phyloP scores from a whole-genome alignment of 2,329 filamentous ascomycete genomes.

The Neonectria magnoliae region DNA sequence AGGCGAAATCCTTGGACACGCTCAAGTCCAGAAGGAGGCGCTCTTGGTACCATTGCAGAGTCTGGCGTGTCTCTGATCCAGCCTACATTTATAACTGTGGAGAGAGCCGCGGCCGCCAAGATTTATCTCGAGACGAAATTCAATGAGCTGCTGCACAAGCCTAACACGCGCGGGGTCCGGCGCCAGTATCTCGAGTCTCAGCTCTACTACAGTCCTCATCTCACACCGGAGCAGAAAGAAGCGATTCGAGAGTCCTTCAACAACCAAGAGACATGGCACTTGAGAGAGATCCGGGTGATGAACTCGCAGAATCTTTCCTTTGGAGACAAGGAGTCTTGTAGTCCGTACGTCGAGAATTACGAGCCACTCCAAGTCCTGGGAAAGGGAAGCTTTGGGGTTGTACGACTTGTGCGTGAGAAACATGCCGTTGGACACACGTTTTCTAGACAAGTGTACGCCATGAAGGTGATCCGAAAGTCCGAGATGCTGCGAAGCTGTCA shows the following conservation, averaged over 20 bases:
- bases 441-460: conserved; percentile 77
- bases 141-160: conserved; percentile 70
- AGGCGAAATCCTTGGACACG: conserved; percentile 49
- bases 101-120: conserved; percentile 82
- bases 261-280: conserved; percentile 75
- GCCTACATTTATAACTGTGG: conserved; percentile 68
- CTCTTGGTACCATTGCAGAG: conserved; percentile 50
- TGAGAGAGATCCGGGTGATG: conserved; percentile 77
- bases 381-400: conserved; percentile 94
- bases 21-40: conserved; percentile 49
- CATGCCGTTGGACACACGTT: conserved; percentile 40
- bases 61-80: conserved; percentile 36
- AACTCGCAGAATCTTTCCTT: conserved; percentile 64
- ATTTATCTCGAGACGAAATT: conserved; percentile 88
- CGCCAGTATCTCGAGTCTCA: conserved; percentile 54
- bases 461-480: conserved; percentile 97
- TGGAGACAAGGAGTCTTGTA: conserved; percentile 9
- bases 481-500: conserved; percentile 92
- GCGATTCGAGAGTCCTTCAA: conserved; percentile 68
- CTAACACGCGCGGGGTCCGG: conserved; percentile 46
- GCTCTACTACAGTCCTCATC: conserved; percentile 64
- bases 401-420: conserved; percentile 82
- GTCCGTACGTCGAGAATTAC: conserved; percentile 59
- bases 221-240: conserved; percentile 65
- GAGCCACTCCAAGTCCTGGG: conserved; percentile 85